Evolutionary conservation across 306 rosid species (phyloP).

Genomic region (Vigna unguiculata): DNA sequence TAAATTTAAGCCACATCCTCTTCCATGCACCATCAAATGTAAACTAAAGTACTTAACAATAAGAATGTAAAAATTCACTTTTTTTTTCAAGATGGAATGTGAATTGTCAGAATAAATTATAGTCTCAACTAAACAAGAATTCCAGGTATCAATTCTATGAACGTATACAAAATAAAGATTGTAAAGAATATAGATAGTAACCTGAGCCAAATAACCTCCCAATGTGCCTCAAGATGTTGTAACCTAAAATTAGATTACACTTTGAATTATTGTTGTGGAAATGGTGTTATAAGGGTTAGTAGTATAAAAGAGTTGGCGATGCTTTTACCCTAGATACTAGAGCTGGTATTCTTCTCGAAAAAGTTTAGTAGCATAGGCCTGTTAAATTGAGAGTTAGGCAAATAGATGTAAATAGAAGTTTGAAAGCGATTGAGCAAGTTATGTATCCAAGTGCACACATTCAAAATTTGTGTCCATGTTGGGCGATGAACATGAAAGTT

Average conservation of each 20-base stretch:
- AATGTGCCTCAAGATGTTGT: conserved; percentile 79
- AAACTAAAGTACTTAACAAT: no score
- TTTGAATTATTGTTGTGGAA: conserved; percentile 2
- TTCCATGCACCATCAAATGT: no score
- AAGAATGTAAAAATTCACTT: no score
- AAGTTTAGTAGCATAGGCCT: conserved; percentile 87
- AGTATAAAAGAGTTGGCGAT: conserved; percentile 16
- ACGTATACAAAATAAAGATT: background rate
- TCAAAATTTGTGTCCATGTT: background rate
- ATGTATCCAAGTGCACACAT: background rate
- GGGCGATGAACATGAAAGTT: background rate
- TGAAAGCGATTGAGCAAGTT: background rate
- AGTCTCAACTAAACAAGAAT: no score
- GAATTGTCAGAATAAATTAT: no score
- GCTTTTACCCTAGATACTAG: conserved; percentile 78
- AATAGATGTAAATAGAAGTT: no score
- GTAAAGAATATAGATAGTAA: conserved; percentile 41
- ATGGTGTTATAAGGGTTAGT: conserved; percentile 1
- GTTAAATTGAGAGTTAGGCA: background rate
- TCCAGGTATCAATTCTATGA: background rate
- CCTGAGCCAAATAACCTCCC: conserved; percentile 93
- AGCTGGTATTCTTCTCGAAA: conserved; percentile 80
- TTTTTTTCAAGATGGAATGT: no score
- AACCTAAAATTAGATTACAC: conserved; percentile 57
- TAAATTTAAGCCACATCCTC: no score